Base-by-base conservation (phyloP, 2,329 filamentous ascomycete genomes). In the Penicillium oxalicum region DNA sequence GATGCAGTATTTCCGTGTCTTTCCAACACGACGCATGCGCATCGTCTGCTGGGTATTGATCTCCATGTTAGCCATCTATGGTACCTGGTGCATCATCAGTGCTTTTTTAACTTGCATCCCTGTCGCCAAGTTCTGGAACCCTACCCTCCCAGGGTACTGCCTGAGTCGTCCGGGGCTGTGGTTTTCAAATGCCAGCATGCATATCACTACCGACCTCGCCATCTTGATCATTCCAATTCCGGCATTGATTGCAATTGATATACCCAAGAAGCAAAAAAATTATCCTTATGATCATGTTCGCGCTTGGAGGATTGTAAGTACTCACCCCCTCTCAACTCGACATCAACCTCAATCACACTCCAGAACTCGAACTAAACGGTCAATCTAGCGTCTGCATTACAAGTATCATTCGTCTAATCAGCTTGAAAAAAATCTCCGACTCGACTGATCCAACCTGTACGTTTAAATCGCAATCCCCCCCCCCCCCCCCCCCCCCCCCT, bases 1-100 rank as follows among this genome's bases (percentile, higher is more conserved):
- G n/a, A 61, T 74, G 46, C 74, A 76, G 54, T 76, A 77, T 54
- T 68, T 74, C 24, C 72, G 72, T 34, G 67, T 77, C 41, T 75
- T 77, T 56, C 63, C 59, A 32, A 64, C 61, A 3, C 62, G 52
- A 5, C 53, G 52, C 32, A 68, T 67, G 55, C 65, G 70, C 4
- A 46, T 65, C 18, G 51, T 65, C 26, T 72, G 67, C 52, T 72
- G 63, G 58, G 40, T 59, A 9, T 64, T 75, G 55, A 62, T 75
- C 25, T 48, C 55, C 0, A 40, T 66, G 47, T 47, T 70, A 60
- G 70, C 24, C 36, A 57, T 59, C 5, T 69, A 67, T 41, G 66
- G 66, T 1, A 61, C 61, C 0, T 70, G 66, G 67, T 61, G 61
- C 2, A 61, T 70, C 6, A 39, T 69, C 18, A 69, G 64, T 48